phyloP scores from a whole-genome alignment of 208 protist genomes.

The Borovskyia barvae region DNA sequence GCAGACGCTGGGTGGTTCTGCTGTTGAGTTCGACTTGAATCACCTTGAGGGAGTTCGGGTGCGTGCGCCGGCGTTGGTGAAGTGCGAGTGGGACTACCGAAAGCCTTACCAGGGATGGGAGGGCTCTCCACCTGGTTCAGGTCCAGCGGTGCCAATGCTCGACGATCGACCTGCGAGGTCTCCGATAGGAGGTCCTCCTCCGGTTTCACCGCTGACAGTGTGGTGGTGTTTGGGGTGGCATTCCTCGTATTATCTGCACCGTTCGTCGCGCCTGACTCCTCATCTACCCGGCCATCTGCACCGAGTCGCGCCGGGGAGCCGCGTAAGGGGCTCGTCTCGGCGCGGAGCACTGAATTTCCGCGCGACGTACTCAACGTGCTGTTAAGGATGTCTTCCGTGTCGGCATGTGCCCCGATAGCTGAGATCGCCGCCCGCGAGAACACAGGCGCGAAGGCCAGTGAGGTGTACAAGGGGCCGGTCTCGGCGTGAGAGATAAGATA shows the following conservation, averaged over 20 bases:
- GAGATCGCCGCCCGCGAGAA: conserved; percentile 41
- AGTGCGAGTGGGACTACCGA: too few species aligned
- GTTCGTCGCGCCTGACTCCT: too few species aligned
- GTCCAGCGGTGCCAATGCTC: conserved; percentile 12
- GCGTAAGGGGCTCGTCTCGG: conserved; percentile 3
- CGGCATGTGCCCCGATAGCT: conserved; percentile 33
- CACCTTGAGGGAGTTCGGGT: too few species aligned
- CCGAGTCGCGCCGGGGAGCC: neutral
- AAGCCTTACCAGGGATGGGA: too few species aligned
- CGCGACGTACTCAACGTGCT: conserved; percentile 35
- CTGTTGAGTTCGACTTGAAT: too few species aligned
- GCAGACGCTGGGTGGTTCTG: too few species aligned
- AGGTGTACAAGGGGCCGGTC: conserved; percentile 71
- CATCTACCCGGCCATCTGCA: too few species aligned
- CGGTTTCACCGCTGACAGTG: neutral
- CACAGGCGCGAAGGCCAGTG: conserved; percentile 70
- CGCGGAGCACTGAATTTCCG: conserved; percentile 5
- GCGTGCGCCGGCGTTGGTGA: too few species aligned
- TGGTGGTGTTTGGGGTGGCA: too few species aligned
- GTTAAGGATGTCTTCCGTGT: conserved; percentile 42
- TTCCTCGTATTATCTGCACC: neutral
- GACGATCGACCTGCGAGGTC: conserved; percentile 1
- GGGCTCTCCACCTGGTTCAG: conserved; percentile 3
- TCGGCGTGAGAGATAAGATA: conserved; percentile 69
- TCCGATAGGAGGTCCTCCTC: too few species aligned